Conservation (phyloP, 345 rosid genomes). For the Isatis tinctoria region DNA sequence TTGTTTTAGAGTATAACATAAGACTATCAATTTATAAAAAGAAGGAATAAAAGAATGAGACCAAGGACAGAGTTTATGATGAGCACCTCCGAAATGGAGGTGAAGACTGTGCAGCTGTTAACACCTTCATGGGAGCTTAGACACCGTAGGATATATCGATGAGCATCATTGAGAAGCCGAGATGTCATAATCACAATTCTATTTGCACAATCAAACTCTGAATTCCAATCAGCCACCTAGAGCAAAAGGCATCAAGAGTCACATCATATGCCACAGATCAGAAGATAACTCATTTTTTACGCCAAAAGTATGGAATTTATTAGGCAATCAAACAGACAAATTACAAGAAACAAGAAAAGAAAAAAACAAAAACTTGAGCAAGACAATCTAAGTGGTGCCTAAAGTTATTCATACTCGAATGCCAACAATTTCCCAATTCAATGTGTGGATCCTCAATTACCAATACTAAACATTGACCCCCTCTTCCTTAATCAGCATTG, state of each 20-base stretch:
- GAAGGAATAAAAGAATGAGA: neutral
- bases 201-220: conserved; percentile 41
- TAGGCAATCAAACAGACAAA: neutral
- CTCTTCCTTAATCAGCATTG: neutral
- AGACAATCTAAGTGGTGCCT: neutral
- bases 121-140: conserved; percentile 56
- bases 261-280: neutral
- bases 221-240: conserved; percentile 77
- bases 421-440: neutral
- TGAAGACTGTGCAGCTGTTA: conserved; percentile 52
- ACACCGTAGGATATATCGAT: conserved; percentile 85
- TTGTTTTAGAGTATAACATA: neutral
- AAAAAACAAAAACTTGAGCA: neutral
- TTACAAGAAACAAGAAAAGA: neutral
- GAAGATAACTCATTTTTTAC: neutral
- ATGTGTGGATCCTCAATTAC: neutral
- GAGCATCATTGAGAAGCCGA: conserved; percentile 82
- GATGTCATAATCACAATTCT: conserved; percentile 74
- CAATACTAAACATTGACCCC: neutral
- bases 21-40: neutral
- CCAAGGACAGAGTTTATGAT: neutral
- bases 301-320: neutral
- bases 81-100: conserved; percentile 90
- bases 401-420: neutral
- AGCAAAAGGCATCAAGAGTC: neutral